phyloP scores from a whole-genome alignment of 352 stramenopile species.

The Phytophthora litchii region DNA sequence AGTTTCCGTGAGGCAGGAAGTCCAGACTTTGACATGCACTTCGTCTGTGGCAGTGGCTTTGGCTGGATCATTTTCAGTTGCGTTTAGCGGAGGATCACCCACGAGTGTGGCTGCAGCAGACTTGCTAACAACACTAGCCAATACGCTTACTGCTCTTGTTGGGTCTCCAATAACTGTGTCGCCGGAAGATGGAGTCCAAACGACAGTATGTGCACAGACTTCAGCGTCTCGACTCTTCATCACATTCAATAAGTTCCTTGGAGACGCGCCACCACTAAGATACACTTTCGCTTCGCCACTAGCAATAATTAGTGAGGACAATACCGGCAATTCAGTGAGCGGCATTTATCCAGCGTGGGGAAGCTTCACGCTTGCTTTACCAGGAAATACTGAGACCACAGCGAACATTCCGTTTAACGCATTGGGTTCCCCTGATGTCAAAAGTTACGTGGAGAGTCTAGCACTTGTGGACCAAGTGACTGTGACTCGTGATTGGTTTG shows the following conservation, averaged over 20 bases:
- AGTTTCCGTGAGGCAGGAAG: conserved; percentile 64
- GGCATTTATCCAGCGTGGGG: conserved; percentile 90
- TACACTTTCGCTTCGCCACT: conserved; percentile 49
- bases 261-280: conserved; percentile 60
- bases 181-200: conserved; percentile 32
- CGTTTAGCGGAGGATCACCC: conserved; percentile 44
- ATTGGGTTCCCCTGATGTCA: conserved; percentile 41
- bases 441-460: conserved; percentile 81
- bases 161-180: conserved; percentile 23
- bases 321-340: conserved; percentile 60
- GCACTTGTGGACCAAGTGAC: conserved; percentile 77
- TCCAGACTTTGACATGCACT: conserved; percentile 80
- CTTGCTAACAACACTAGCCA: conserved; percentile 34
- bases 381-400: conserved; percentile 56
- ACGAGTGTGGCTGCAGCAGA: conserved; percentile 50
- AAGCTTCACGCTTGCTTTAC: conserved; percentile 71
- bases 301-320: conserved; percentile 45
- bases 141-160: conserved; percentile 37
- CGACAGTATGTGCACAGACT: conserved; percentile 51
- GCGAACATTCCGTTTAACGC: conserved; percentile 72
- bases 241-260: conserved; percentile 64
- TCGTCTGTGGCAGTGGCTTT: conserved; percentile 39
- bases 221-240: conserved; percentile 71
- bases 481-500: conserved; percentile 79
- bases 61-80: conserved; percentile 60